phyloP scores from a whole-genome alignment of 129 eudicot genomes.

The Kitagawia praeruptora region DNA sequence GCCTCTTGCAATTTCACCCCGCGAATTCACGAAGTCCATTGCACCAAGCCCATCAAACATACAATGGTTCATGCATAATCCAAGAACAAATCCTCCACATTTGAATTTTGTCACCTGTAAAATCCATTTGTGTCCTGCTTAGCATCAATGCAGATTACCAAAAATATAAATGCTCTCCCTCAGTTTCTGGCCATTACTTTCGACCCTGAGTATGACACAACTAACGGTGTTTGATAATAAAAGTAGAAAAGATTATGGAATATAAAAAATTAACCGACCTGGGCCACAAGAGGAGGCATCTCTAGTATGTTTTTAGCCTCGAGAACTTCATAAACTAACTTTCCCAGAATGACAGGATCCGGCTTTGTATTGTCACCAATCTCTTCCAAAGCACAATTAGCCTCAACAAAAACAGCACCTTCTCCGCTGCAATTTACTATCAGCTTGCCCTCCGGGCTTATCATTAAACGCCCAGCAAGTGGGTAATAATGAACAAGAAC shows the following conservation, averaged over 20 bases:
- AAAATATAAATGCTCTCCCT: background rate
- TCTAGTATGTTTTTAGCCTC: conserved; percentile 67
- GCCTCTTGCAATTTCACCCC: conserved; percentile 80
- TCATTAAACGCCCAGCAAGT: conserved; percentile 66
- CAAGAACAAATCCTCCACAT: conserved; percentile 93
- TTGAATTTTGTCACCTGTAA: conserved; percentile 81
- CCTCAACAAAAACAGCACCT: conserved; percentile 85
- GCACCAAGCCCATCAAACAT: conserved; percentile 84
- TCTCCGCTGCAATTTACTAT: conserved; percentile 66
- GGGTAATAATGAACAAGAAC: conserved; percentile 82
- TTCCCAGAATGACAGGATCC: conserved; percentile 68
- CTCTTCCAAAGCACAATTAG: conserved; percentile 49
- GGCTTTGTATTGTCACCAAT: conserved; percentile 73
- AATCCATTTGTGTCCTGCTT: background rate
- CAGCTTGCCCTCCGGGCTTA: conserved; percentile 59
- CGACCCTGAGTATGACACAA: background rate
- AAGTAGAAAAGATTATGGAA: background rate
- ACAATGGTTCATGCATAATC: conserved; percentile 77
- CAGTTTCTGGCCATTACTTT: background rate
- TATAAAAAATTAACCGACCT: conserved; percentile 30
- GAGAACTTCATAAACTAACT: conserved; percentile 75
- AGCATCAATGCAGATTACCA: background rate
- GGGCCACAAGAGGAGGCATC: conserved; percentile 76
- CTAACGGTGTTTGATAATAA: background rate
- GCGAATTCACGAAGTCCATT: conserved; percentile 68